Evolutionary conservation across 225 moss, liverwort and hornwort genomes (phyloP).

Genomic region (Sphagnum tenellum): DNA sequence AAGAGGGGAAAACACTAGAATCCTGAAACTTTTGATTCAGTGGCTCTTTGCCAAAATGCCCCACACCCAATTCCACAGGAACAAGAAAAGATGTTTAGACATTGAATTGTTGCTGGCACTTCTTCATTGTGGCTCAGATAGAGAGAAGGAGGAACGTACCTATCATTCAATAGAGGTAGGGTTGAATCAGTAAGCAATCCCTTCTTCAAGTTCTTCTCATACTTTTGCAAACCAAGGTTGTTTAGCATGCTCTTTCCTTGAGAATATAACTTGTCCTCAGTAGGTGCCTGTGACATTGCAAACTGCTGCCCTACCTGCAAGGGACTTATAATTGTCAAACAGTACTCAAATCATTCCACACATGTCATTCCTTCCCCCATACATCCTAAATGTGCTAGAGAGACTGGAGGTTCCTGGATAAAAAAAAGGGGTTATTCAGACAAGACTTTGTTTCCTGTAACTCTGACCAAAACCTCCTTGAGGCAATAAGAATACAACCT

Average conservation of each 20-base stretch:
- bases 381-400: no score
- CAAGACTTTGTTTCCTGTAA: no score
- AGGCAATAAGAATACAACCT: no score
- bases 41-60: no score
- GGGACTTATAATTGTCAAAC: no score
- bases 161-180: constrained; percentile 77
- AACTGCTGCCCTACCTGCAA: constrained; percentile 62
- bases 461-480: no score
- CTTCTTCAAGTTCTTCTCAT: constrained; percentile 85
- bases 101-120: background rate
- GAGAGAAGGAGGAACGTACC: constrained; percentile 17
- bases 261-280: constrained; percentile 57
- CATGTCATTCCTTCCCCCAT: background rate
- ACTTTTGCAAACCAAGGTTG: constrained; percentile 57
- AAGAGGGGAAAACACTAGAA: no score
- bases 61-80: no score
- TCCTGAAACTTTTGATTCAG: no score
- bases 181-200: constrained; percentile 81
- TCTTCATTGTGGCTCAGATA: background rate
- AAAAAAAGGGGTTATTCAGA: no score
- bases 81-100: no score
- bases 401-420: no score
- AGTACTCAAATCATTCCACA: background rate
- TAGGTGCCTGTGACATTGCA: constrained; percentile 30
- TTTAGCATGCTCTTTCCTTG: constrained; percentile 57